Percentiles rank a stretch among this genome's conserved stretches.
phyloP scores from a whole-genome alignment of 257 asterid species.

The Ophiorrhiza pumila region DNA sequence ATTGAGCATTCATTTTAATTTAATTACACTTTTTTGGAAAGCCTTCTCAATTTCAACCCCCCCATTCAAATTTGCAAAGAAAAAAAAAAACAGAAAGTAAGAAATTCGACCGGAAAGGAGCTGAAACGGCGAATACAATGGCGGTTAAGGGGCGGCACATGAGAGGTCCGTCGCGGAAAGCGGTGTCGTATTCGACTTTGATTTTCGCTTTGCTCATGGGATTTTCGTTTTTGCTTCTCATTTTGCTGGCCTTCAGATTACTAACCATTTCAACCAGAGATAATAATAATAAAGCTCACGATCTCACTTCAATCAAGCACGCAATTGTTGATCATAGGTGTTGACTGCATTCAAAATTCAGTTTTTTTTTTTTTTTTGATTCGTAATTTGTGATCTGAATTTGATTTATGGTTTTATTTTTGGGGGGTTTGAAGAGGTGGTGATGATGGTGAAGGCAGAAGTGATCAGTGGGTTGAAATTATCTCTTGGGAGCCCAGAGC shows the following conservation, averaged over 20 bases:
- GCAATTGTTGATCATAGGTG: constrained; percentile 36
- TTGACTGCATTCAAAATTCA: no score
- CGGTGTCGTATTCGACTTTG: constrained; percentile 42
- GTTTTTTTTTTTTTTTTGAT: neutral
- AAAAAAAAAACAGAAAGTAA: neutral
- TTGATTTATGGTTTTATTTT: constrained; percentile 2
- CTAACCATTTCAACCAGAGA: constrained; percentile 54
- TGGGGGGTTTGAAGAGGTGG: constrained; percentile 38
- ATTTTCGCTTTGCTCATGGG: constrained; percentile 44
- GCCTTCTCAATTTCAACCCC: no score
- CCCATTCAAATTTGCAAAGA: neutral
- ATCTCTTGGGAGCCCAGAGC: constrained; percentile 99
- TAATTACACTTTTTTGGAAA: no score
- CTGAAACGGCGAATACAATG: constrained; percentile 27
- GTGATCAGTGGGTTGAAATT: constrained; percentile 92
- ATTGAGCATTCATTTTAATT: no score
- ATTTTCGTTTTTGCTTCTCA: constrained; percentile 47
- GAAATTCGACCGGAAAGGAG: neutral
- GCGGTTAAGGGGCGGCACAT: constrained; percentile 72
- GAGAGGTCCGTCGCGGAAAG: constrained; percentile 41
- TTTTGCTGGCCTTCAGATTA: constrained; percentile 53
- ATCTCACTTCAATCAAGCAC: constrained; percentile 70
- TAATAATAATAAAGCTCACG: constrained; percentile 52
- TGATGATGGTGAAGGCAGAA: constrained; percentile 52
- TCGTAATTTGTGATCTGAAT: constrained; percentile 3